Conservation (phyloP, 257 asterid genomes). For the Nicotiana knightiana region DNA sequence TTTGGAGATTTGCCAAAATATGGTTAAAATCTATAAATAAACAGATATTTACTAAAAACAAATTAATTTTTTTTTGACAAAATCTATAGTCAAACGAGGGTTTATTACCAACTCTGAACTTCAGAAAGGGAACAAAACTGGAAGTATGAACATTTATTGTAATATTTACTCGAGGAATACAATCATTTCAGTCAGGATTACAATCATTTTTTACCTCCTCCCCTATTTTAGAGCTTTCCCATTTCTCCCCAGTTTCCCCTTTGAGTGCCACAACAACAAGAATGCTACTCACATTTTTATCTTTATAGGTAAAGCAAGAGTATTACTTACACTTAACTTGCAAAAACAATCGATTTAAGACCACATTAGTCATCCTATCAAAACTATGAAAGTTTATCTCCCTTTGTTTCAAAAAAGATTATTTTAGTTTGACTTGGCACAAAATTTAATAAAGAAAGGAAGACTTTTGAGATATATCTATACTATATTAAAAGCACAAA, state of each 20-base stretch:
- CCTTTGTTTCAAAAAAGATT: too few species aligned
- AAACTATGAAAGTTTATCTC: not conserved
- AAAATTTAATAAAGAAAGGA: too few species aligned
- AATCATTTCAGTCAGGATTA: not conserved
- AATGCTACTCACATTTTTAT: not conserved
- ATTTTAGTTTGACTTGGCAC: too few species aligned
- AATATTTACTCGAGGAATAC: not conserved
- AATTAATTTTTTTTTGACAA: too few species aligned
- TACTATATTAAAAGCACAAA: too few species aligned
- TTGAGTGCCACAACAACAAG: not conserved
- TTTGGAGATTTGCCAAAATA: too few species aligned
- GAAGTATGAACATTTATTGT: not conserved
- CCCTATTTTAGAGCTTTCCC: not conserved
- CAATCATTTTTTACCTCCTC: not conserved
- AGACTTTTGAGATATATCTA: too few species aligned
- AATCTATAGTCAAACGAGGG: too few species aligned
- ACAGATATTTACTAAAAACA: too few species aligned
- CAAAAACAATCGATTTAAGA: not conserved
- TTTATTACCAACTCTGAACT: not conserved
- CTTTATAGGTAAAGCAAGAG: not conserved
- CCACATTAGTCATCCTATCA: not conserved
- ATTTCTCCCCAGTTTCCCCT: too few species aligned
- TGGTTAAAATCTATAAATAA: too few species aligned
- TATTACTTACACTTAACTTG: not conserved
- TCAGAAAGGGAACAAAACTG: not conserved